Percentiles rank a stretch among this genome's conserved stretches.
Conservation (phyloP, 1,284 basidiomycete species). For the Fomes fomentarius region DNA sequence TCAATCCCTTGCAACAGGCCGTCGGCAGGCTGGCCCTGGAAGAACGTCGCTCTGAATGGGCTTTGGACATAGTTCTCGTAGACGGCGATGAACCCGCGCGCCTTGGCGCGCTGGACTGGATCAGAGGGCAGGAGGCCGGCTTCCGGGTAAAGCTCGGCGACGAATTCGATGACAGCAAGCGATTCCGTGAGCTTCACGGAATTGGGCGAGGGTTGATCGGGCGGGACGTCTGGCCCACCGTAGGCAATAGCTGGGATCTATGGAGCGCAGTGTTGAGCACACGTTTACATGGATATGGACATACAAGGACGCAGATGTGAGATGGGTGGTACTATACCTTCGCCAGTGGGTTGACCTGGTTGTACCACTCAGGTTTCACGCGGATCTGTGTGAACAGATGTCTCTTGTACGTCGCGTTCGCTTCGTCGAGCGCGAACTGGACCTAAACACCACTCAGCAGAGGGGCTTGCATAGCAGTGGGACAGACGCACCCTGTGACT, state of each 20-base stretch:
- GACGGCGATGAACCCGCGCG: slow-evolving; percentile 35
- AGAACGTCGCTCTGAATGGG: slow-evolving; percentile 27
- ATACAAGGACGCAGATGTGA: no score
- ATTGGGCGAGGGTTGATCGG: slow-evolving; percentile 40
- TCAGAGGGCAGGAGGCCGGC: slow-evolving; percentile 16
- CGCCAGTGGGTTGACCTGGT: slow-evolving; percentile 39
- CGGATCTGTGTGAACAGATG: slow-evolving; percentile 29
- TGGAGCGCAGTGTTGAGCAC: no score
- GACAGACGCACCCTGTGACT: slow-evolving; percentile 14
- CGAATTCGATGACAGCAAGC: slow-evolving; percentile 60
- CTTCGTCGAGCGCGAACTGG: slow-evolving; percentile 18
- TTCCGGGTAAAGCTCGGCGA: slow-evolving; percentile 29
- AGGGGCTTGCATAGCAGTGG: neutral
- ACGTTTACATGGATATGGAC: no score
- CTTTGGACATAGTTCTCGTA: slow-evolving; percentile 47
- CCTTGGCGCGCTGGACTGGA: slow-evolving; percentile 10
- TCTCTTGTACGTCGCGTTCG: slow-evolving; percentile 21
- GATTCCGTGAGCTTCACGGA: slow-evolving; percentile 57
- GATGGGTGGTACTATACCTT: no score
- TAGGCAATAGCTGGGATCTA: slow-evolving; percentile 54
- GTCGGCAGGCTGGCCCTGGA: slow-evolving; percentile 43
- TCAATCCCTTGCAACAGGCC: slow-evolving; percentile 38
- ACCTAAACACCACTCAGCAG: neutral
- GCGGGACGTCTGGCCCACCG: slow-evolving; percentile 52
- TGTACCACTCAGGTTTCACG: slow-evolving; percentile 42